Evolutionary conservation across 306 rosid species (phyloP), one percentile per base, ranked within the genome.

Genomic region (Begonia peltatifolia): DNA sequence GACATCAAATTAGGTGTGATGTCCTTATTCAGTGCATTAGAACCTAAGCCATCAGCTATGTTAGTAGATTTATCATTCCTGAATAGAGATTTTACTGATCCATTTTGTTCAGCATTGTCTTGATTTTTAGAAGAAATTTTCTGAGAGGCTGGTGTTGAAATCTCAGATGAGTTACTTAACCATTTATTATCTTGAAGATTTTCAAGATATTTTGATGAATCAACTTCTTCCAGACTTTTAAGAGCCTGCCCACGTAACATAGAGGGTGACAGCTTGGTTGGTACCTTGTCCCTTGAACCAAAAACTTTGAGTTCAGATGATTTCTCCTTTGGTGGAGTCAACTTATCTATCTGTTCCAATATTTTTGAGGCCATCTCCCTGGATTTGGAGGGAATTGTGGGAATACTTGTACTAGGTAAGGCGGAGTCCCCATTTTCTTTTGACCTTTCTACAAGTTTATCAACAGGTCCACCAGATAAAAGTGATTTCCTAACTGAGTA

Each of bases 211-310:
- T 76, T 85, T 17, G 85, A 66, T 8, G 97, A 80, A 67, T 85
- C 87, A 57, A 69, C 82, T 36, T 67, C 61, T 61, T 90, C 97
- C 71, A 85, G 74, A 69, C 95, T 90, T 69, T 77, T 67, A 56
- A 76, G 83, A 69, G 97, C 95, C 76, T 71, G 84, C 54, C 97
- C 90, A 55, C 38, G 72, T 53, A 85, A 66, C 90, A 89, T 89
- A 43, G 94, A 82, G 41, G 85, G 80, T 2, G 87, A 89, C 68
- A 90, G 59, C 71, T 74, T 90, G 41, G 65, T 67, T 42, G 87
- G 87, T 55, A 83, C 71, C 42, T 68, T 74, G 61, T 80, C 77
- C 55, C 55, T 71, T 65, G 65, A 43, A 53, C 58, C 25, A 43
- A 48, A 64, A 44, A 63, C 51, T 61, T 74, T 85, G 57, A 65